Conservation (phyloP, 2,329 filamentous ascomycete genomes). For the Aspergillus sojae region DNA sequence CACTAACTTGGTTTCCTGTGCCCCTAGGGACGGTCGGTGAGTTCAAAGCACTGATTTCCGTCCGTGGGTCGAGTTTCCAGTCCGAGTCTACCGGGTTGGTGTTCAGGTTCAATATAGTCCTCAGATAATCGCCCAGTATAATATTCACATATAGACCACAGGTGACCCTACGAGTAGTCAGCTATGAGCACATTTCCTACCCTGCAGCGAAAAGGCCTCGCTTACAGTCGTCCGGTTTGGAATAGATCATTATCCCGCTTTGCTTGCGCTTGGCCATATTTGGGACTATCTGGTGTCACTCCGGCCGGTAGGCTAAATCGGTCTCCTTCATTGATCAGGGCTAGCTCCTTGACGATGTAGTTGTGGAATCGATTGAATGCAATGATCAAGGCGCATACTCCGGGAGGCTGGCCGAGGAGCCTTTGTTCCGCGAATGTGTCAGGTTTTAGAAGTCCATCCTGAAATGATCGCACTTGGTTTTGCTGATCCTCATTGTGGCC, state of each 20-base stretch:
- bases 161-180: constrained; percentile 20
- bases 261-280: constrained; percentile 39
- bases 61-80: constrained; percentile 10
- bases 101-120: constrained; percentile 34
- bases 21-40: constrained; percentile 40
- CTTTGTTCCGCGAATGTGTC: constrained; percentile 39
- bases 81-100: constrained; percentile 8
- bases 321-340: constrained; percentile 47
- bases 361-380: constrained; percentile 45
- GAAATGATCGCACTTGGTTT: constrained; percentile 37
- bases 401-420: constrained; percentile 37
- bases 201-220: not conserved
- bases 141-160: constrained; percentile 39
- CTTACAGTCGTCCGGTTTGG: constrained; percentile 33
- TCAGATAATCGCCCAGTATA: constrained; percentile 37
- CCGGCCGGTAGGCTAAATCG: constrained; percentile 25
- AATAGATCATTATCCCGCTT: constrained; percentile 40
- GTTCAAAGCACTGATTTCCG: not conserved
- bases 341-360: constrained; percentile 39
- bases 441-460: constrained; percentile 42
- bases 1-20: constrained; percentile 54
- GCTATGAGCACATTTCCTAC: not conserved
- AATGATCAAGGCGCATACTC: constrained; percentile 36
- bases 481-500: constrained; percentile 42
- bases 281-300: constrained; percentile 20